Percentiles rank a stretch among this genome's conserved stretches.
Conservation (phyloP, 192 early-diverging fungal genomes). For the Coemansia sp. region DNA sequence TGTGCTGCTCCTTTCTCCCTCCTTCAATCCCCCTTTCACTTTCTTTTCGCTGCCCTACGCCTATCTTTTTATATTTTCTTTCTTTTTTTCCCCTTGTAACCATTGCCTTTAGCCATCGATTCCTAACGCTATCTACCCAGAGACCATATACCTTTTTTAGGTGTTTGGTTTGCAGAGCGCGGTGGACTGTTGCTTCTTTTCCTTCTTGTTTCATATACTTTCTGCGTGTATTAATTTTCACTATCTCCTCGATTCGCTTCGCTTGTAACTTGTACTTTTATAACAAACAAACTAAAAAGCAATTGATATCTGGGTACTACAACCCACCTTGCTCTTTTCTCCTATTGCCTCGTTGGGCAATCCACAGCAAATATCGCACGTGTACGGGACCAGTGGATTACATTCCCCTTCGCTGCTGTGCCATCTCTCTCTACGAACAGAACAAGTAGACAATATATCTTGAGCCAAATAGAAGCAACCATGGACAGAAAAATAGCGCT, state of each 20-base stretch:
- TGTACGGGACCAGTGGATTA: too few relatives aligned
- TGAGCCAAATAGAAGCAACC: not conserved
- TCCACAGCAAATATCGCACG: not conserved
- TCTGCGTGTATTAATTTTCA: not conserved
- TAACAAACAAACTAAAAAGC: not conserved
- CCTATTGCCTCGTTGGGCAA: not conserved
- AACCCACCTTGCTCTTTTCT: not conserved
- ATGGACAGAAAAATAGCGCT: conserved; percentile 49
- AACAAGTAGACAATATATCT: not conserved
- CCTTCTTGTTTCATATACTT: not conserved
- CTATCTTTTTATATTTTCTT: not conserved
- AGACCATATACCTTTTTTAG: not conserved
- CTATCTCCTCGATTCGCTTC: too few relatives aligned
- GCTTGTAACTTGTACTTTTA: not conserved
- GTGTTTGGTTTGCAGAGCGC: not conserved
- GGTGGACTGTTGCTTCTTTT: not conserved
- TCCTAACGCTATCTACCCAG: not conserved
- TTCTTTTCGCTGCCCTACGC: not conserved
- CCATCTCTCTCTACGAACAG: too few relatives aligned
- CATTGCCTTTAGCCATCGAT: not conserved
- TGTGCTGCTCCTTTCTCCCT: not conserved
- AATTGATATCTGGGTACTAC: not conserved
- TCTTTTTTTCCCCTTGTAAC: not conserved
- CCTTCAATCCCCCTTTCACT: not conserved
- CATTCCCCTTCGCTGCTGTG: too few relatives aligned